Evolutionary conservation across 805 yeast species (phyloP), one percentile per base, ranked within the genome.

Genomic region (Wickerhamomyces subpelliculosus): DNA sequence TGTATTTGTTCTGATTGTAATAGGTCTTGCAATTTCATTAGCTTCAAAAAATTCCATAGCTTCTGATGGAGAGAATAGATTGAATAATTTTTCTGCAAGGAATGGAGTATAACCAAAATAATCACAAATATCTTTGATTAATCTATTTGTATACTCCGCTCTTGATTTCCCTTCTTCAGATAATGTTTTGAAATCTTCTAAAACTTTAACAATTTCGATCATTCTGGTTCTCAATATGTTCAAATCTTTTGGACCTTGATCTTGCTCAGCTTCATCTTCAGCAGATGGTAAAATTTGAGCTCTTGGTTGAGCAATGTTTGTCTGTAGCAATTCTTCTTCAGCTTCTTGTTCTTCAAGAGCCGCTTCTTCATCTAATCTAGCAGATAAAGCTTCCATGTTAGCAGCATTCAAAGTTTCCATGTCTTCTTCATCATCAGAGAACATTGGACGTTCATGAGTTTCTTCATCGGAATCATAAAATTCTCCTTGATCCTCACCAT

Each of bases 1-100:
- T 14, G 98, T 93, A 63, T 93, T 93, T n/a, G 98, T 89, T 71
- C 99, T 83, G 52, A 93, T 89, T 17, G 97, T 93, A 41, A 93
- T 73, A 35, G 99, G 99, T 61, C 99, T 77, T 24, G 95, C 84
- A 40, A 90, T 85, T 67, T 93, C 99, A 64, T 93, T 93, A 26
- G 98, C 97, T 68, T 93, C 99, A 52, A 93, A 93, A 57, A 93
- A 93, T 63, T 93, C 99, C 73, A 93, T 75, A 12, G 98, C 97
- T 68, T 93, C 99, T 10, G 93, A 73, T 28, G 97, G 97, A 16
- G 94, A 77, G 59, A 93, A 93, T 44, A 93, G 69, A 52, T 89
- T 78, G 70, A 89, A 93, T 41, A 90, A 72, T 64, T 93, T 90
- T 58, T 89, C 96, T 26, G 98, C 98, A 54, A 93, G 73, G 59